Evolutionary conservation across 2,329 filamentous ascomycete species (phyloP), one percentile per base, ranked within the genome.

Genomic region (Septoria linicola): DNA sequence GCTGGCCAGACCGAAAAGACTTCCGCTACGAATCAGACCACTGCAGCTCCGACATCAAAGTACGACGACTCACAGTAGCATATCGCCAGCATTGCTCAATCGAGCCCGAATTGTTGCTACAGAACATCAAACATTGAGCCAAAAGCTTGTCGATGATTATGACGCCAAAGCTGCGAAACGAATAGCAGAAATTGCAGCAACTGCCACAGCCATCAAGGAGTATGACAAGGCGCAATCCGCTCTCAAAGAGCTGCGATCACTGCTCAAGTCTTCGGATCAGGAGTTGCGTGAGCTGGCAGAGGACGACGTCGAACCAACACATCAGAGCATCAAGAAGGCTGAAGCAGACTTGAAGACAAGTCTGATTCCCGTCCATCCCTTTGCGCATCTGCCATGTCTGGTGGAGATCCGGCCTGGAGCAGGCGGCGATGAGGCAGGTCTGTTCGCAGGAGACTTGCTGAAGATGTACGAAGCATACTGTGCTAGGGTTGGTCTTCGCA

Each of bases 391-490:
- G 61, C 89, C 91, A 46, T 97, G 92, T 69, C 79, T 99, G 57
- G 73, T 99, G 35, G 93, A 99, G 72, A 87, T 99, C 53, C 82
- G 91, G 0, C 93, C 93, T 0, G 93, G 93, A 0, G 91, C 90
- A 0, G 93, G 93, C 31, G 93, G 93, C 2, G 84, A 89, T 51
- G 93, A 99, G 72, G 91, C 92, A 2, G 84, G 89, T 0, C 83
- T 96, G 56, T 99, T 99, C 62, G 89, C 91, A 10, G 87, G 88
- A 48, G 84, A 93, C 45, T 72, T 99, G 5, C 82, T 96, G 61
- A 83, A 85, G 60, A 97, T 99, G 93, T 99, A 99, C 73, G 81
- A 83, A 58, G 75, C 76, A 1, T 90, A 90, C 64, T 96, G 91
- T 70, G 73, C 80, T 41, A 81, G 84, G 4, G 79, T 79, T 39